phyloP scores from a whole-genome alignment of 257 asterid species.

The Solanum acaule region DNA sequence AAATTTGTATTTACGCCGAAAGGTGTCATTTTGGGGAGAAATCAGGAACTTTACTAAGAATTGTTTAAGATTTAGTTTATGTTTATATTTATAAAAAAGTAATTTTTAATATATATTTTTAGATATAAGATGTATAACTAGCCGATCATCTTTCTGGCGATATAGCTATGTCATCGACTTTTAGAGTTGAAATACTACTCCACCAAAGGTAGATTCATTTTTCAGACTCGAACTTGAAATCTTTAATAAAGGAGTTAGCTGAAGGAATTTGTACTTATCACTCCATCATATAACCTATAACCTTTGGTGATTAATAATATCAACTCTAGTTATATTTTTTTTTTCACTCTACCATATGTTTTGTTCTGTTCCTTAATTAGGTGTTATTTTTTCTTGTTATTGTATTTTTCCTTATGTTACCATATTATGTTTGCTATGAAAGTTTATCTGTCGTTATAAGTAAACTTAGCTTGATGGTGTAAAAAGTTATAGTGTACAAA shows the following conservation, averaged over 20 bases:
- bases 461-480: neutral
- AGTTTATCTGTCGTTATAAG: neutral
- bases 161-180: neutral
- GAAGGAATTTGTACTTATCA: neutral
- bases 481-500: neutral
- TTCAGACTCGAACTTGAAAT: neutral
- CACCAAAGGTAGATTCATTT: neutral
- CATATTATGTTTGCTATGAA: neutral
- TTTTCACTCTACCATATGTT: neutral
- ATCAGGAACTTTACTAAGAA: neutral
- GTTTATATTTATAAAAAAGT: neutral
- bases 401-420: neutral
- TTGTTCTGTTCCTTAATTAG: neutral
- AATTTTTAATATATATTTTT: neutral
- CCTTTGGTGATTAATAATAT: neutral
- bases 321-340: neutral
- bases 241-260: neutral
- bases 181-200: neutral
- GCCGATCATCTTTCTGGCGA: fast-evolving
- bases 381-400: neutral
- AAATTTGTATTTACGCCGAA: neutral
- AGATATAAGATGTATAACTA: neutral
- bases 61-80: neutral
- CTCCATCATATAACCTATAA: too few species aligned
- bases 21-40: neutral